Base-by-base conservation (phyloP, 2,329 filamentous ascomycete genomes). In the Fusarium sp. region DNA sequence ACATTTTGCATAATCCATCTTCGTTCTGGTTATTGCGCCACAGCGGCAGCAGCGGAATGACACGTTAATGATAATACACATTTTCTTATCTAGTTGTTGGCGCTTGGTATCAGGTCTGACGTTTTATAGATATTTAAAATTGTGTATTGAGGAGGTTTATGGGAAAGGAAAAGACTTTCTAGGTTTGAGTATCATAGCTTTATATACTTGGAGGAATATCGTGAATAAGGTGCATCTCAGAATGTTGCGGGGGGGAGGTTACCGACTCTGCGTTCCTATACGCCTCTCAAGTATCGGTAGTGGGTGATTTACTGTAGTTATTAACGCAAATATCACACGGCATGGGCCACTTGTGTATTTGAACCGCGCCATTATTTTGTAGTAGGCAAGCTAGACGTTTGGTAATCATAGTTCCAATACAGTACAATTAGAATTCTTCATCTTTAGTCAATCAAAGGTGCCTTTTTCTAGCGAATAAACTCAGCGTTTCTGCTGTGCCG, bases 381-480 rank as follows among this genome's bases (percentile, higher is more conserved):
- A 36, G 13, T 13, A 15, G 3, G 14, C 12, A 36, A 15, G 35
- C 14, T 13, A 36, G 35, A 36, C 5, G 7, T 36, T 35, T 35
- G 33, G 35, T 13, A 36, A 36, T 35, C 13, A 11, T 35, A 35
- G 33, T 36, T 36, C 17, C 11, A 20, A 9, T 0, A 12, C 12
- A 13, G 10, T 15, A 15, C 22, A 17, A 33, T 7, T n/a, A 18
- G 20, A 36, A 10, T 8, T 12, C 2, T 18, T 27, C 12, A 22
- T 27, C 10, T 3, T n/a, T 17, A 18, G 0, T 17, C 1, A 15
- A 13, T 36, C 7, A n/a, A 12, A 12, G 27, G 33, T 13, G 13
- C 7, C 18, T 27, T 38, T 27, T 38, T 33, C 29, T 12, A 9
- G 10, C 9, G 8, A 17, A 3, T 36, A 3, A 3, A 10, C 0